These are phyloP conservation scores for Calocybe indica DNA, from an alignment of 768 basidiomycete species.

Conservation along the genomic window DNA sequence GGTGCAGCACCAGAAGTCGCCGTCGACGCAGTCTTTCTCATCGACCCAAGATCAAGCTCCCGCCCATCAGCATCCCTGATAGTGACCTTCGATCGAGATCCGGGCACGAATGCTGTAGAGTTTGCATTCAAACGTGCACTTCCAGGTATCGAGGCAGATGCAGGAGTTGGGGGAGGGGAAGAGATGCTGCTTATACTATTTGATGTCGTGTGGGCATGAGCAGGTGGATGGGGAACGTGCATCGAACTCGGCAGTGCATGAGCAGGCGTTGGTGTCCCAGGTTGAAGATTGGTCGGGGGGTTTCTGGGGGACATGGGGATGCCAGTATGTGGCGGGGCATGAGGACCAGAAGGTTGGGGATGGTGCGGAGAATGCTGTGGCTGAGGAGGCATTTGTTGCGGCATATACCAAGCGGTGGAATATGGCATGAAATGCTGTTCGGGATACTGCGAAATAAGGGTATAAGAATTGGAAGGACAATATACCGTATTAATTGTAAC, in stretches of 20 bases:
- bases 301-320: conserved; percentile 71
- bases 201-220: conserved; percentile 40
- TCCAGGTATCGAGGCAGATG: conserved; percentile 32
- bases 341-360: conserved; percentile 41
- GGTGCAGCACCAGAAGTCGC: conserved; percentile 33
- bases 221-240: conserved; percentile 44
- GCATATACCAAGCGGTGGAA: conserved; percentile 34
- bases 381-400: conserved; percentile 16
- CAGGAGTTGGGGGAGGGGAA: conserved; percentile 66
- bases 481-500: conserved; percentile 50
- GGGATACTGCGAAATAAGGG: conserved; percentile 27
- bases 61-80: conserved; percentile 62
- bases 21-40: conserved; percentile 41
- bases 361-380: conserved; percentile 47
- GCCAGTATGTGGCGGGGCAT: conserved; percentile 39
- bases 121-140: conserved; percentile 50
- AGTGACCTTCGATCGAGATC: conserved; percentile 38
- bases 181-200: conserved; percentile 43
- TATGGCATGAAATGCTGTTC: conserved; percentile 29
- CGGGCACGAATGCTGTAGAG: conserved; percentile 65
- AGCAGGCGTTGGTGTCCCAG: conserved; percentile 63
- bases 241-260: conserved; percentile 45
- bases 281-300: conserved; percentile 47
- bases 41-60: conserved; percentile 53
- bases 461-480: neutral